phyloP scores from a whole-genome alignment of 116 monocot genomes.

The Zostera marina region DNA sequence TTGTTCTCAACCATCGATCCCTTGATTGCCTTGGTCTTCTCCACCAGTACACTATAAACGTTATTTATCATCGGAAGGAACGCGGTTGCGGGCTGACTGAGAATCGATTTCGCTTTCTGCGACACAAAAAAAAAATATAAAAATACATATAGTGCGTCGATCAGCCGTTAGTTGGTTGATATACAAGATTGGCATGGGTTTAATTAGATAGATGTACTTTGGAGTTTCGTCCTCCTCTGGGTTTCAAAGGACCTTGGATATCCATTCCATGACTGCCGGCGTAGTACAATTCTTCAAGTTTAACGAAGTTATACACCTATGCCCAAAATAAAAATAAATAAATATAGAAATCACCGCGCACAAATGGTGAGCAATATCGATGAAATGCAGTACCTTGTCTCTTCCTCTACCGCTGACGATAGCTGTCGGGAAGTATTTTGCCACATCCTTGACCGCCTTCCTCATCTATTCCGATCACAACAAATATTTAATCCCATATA shows the following conservation, averaged over 20 bases:
- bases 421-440: constrained; percentile 49
- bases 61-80: constrained; percentile 67
- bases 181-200: no score
- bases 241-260: constrained; percentile 35
- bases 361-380: neutral
- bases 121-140: no score
- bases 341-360: no score
- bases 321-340: neutral
- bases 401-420: constrained; percentile 61
- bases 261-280: constrained; percentile 62
- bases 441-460: constrained; percentile 35
- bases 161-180: no score
- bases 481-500: no score
- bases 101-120: constrained; percentile 23
- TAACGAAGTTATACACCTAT: constrained; percentile 32
- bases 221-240: constrained; percentile 1
- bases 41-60: constrained; percentile 28
- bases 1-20: constrained; percentile 61
- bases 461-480: constrained; percentile 40
- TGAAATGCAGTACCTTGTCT: constrained; percentile 54
- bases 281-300: constrained; percentile 41
- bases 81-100: constrained; percentile 57
- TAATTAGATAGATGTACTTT: neutral
- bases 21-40: constrained; percentile 20
- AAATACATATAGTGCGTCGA: no score